Conservation (phyloP, 495 filamentous ascomycete species). For the Jackrogersella minutella region DNA sequence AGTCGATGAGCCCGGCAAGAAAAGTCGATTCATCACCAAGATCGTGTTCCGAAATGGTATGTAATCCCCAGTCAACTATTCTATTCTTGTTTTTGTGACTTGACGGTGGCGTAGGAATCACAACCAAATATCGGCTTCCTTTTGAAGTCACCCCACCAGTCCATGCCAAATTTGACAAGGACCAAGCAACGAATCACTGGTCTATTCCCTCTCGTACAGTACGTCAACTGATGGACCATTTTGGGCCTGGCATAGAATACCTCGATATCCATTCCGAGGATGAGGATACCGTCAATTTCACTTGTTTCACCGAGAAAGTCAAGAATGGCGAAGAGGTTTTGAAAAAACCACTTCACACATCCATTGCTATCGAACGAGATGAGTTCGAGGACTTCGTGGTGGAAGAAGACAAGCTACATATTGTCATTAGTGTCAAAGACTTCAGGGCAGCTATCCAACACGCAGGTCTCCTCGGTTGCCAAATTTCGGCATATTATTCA, state of each 20-base stretch:
- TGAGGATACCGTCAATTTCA: conserved; percentile 71
- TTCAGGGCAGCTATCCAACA: conserved; percentile 90
- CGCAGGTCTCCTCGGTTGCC: conserved; percentile 76
- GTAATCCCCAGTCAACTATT: conserved; percentile 23
- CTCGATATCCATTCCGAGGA: conserved; percentile 83
- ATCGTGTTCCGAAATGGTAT: conserved; percentile 87
- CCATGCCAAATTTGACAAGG: conserved; percentile 85
- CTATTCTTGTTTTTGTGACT: background rate
- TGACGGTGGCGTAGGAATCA: conserved; percentile 66
- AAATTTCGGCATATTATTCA: conserved; percentile 80
- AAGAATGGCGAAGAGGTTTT: conserved; percentile 88
- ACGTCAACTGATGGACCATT: conserved; percentile 88
- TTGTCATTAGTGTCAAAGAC: conserved; percentile 92
- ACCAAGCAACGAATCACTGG: conserved; percentile 77
- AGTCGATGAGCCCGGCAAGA: conserved; percentile 74
- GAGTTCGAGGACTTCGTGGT: conserved; percentile 87
- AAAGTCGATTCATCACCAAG: conserved; percentile 82
- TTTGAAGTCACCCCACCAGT: conserved; percentile 84
- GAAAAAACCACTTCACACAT: conserved; percentile 93
- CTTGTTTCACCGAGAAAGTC: conserved; percentile 93
- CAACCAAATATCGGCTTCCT: conserved; percentile 89
- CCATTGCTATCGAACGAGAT: conserved; percentile 81
- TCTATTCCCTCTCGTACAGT: conserved; percentile 75
- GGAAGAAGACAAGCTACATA: conserved; percentile 78
- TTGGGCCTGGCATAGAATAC: conserved; percentile 88